Percentiles rank a stretch among this genome's conserved stretches.
Conservation (phyloP, 2,329 filamentous ascomycete genomes). For the Diplodia sapinea region DNA sequence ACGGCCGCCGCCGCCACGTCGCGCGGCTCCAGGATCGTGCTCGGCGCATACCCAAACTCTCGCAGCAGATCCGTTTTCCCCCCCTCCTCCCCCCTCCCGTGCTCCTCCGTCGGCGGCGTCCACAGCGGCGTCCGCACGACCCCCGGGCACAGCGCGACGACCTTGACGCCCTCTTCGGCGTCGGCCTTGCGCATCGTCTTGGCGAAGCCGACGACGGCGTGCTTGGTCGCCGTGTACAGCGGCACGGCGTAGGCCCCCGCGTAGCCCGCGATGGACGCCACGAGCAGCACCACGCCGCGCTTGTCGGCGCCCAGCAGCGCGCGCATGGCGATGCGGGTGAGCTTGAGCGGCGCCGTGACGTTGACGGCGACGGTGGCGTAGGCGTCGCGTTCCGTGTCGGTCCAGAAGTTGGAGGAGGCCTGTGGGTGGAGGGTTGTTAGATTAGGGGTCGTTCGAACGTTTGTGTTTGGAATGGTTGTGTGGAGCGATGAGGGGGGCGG, state of each 20-base stretch:
- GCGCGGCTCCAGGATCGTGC: neutral
- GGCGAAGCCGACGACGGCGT: conserved; percentile 30
- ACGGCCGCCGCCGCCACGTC: neutral
- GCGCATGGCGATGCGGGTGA: conserved; percentile 30
- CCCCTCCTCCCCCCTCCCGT: too few species aligned
- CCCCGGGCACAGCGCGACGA: conserved; percentile 28
- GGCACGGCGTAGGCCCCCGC: conserved; percentile 28
- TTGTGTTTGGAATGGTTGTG: too few species aligned
- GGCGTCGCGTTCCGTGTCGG: conserved; percentile 17
- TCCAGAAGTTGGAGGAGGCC: conserved; percentile 30
- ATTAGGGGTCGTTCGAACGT: neutral
- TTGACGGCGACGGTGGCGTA: conserved; percentile 30
- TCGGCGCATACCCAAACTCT: neutral
- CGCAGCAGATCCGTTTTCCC: neutral
- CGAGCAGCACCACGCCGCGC: conserved; percentile 24
- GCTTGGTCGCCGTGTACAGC: conserved; percentile 31
- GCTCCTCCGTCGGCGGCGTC: neutral
- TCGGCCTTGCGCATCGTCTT: conserved; percentile 24
- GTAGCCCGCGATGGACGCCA: conserved; percentile 28
- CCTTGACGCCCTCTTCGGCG: conserved; percentile 28
- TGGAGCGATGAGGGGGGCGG: neutral
- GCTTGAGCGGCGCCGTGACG: conserved; percentile 24
- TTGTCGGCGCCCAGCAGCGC: conserved; percentile 20
- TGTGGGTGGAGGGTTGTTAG: neutral
- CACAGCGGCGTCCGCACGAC: conserved; percentile 10